Percentiles rank a stretch among this genome's conserved stretches.
These are phyloP conservation scores for Fraxinus baroniana DNA, from an alignment of 305 asterid species.

Conservation along the genomic window DNA sequence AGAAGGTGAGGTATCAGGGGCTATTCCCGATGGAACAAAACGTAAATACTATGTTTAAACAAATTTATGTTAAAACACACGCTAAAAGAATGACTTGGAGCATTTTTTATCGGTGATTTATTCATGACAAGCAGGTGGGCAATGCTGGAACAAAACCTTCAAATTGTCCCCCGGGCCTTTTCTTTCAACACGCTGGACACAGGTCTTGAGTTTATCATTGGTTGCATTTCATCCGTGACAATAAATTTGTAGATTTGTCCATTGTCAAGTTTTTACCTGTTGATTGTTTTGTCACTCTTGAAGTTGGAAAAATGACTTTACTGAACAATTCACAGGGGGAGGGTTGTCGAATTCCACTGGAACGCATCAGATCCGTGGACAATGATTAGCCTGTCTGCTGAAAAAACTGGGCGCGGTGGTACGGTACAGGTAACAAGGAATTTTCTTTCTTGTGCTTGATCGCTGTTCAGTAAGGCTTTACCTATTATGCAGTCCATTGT, in stretches of 20 bases:
- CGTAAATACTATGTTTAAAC: not conserved
- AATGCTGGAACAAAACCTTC: slow-evolving; percentile 36
- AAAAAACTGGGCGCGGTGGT: slow-evolving; percentile 93
- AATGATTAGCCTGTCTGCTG: slow-evolving; percentile 87
- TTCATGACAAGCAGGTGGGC: slow-evolving; percentile 17
- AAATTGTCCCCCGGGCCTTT: slow-evolving; percentile 61
- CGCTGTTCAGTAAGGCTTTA: not conserved
- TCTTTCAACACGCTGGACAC: slow-evolving; percentile 87
- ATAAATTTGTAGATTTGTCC: not conserved
- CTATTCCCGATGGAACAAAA: not conserved
- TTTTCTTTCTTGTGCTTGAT: not conserved
- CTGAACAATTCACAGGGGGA: slow-evolving; percentile 52
- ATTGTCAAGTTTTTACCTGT: not conserved
- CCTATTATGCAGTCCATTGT: not conserved
- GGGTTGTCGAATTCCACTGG: slow-evolving; percentile 97
- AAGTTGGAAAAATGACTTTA: slow-evolving; percentile 6
- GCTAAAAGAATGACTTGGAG: not conserved
- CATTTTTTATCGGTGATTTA: not conserved
- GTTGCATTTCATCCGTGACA: not conserved
- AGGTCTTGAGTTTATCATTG: slow-evolving; percentile 43
- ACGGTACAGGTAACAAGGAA: slow-evolving; percentile 70
- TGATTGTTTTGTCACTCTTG: not conserved
- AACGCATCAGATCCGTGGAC: slow-evolving; percentile 92
- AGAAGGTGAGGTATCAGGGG: slow-evolving; percentile 37
- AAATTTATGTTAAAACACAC: not conserved